These are phyloP conservation scores for Trifolium dubium DNA, from an alignment of 306 rosid species.

Conservation along the genomic window DNA sequence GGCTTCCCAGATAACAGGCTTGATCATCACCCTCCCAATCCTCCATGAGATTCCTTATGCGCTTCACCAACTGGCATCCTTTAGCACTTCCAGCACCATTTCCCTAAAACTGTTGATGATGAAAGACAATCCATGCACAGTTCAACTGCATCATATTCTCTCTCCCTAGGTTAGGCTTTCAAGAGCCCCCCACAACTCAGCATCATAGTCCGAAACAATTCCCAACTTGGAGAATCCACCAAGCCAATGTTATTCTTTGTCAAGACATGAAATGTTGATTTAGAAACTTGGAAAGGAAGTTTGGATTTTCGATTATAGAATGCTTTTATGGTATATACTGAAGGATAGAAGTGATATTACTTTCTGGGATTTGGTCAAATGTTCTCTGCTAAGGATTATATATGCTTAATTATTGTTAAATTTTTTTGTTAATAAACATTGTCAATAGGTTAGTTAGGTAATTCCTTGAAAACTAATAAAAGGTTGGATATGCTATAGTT, in stretches of 20 bases:
- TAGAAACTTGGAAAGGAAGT: constrained; percentile 3
- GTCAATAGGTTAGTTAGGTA: not conserved
- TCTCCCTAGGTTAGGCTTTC: not conserved
- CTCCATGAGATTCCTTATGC: not conserved
- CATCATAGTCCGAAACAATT: not conserved
- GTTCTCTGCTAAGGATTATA: not conserved
- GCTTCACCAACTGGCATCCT: not conserved
- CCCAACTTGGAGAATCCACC: not conserved
- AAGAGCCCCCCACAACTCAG: not conserved
- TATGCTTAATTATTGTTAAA: not conserved
- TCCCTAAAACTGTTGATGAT: not conserved
- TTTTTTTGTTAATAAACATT: constrained; percentile 5
- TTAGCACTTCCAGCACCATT: not conserved
- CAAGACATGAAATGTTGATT: not conserved
- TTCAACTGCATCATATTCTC: not conserved
- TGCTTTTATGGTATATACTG: not conserved
- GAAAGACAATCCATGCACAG: not conserved
- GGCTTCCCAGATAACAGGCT: not conserved
- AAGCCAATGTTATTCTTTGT: not conserved
- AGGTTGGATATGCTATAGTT: constrained; percentile 10
- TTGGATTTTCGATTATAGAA: constrained; percentile 9
- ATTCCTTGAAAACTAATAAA: constrained; percentile 2
- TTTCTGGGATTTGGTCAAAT: constrained; percentile 2
- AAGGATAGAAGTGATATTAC: not conserved
- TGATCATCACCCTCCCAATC: not conserved